These are phyloP conservation scores for Botrytis medusae DNA, from an alignment of 2,329 filamentous ascomycete species.

Conservation along the genomic window DNA sequence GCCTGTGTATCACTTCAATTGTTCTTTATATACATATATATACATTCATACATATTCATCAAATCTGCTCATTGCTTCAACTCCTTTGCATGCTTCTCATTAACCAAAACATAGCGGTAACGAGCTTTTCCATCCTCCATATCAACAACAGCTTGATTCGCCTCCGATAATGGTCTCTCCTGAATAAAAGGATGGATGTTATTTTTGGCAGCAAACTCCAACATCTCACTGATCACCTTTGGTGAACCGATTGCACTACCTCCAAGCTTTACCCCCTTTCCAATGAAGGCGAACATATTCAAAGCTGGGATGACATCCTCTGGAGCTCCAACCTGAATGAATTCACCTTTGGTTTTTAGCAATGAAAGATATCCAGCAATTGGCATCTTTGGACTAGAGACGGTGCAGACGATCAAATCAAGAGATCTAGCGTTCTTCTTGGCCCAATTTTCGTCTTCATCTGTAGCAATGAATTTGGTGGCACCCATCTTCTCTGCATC, in stretches of 20 bases:
- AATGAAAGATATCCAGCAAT: conserved; percentile 59
- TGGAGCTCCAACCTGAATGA: conserved; percentile 64
- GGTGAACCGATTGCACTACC: conserved; percentile 43
- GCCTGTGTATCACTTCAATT: background rate
- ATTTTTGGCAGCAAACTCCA: conserved; percentile 57
- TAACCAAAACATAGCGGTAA: conserved; percentile 46
- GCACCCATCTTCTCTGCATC: conserved; percentile 22
- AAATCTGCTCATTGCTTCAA: background rate
- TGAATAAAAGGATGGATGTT: conserved; percentile 57
- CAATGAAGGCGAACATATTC: conserved; percentile 47
- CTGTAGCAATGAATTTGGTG: conserved; percentile 18
- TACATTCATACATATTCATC: background rate
- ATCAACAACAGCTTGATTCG: conserved; percentile 56
- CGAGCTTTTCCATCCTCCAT: conserved; percentile 56
- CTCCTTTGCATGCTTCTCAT: conserved; percentile 21
- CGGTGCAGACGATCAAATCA: conserved; percentile 59
- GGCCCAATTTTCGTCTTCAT: conserved; percentile 43
- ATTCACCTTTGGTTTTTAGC: conserved; percentile 56
- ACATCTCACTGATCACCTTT: conserved; percentile 58
- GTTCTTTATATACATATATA: background rate
- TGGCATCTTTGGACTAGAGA: conserved; percentile 58
- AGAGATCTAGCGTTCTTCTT: conserved; percentile 51
- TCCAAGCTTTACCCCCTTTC: conserved; percentile 49
- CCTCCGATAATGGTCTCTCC: conserved; percentile 53
- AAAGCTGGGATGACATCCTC: conserved; percentile 56